Percentiles rank a stretch among this genome's conserved stretches.
Conservation (phyloP, 1,284 basidiomycete species). For the Meira miltonrushii region DNA sequence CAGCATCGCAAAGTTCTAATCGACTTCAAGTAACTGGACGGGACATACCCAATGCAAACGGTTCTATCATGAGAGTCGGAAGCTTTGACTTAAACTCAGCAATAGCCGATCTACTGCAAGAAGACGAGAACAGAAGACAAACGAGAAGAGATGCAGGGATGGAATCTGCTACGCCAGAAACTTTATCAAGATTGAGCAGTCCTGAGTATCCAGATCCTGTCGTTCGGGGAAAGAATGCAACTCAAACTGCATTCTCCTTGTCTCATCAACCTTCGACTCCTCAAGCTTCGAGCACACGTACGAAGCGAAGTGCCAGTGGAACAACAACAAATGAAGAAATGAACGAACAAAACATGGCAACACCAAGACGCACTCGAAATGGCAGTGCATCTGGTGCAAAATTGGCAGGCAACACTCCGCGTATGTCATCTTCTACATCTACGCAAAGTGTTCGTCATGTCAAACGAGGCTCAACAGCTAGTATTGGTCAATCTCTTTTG, state of each 20-base stretch:
- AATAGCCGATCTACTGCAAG: conserved; percentile 40
- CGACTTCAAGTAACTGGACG: too few species aligned
- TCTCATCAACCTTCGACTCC: neutral
- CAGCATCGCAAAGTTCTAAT: too few species aligned
- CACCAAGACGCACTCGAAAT: neutral
- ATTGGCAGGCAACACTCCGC: conserved; percentile 6
- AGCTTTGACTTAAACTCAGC: conserved; percentile 45
- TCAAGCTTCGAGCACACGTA: neutral
- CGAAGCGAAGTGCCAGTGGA: neutral
- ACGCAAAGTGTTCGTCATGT: neutral
- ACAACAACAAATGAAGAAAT: neutral
- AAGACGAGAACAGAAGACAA: conserved; percentile 31
- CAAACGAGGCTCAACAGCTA: conserved; percentile 56
- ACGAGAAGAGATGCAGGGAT: conserved; percentile 8
- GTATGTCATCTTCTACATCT: conserved; percentile 4
- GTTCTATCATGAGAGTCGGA: neutral
- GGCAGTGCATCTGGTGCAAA: conserved; percentile 13
- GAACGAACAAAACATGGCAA: too few species aligned
- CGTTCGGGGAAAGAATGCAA: neutral
- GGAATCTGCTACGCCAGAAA: conserved; percentile 1
- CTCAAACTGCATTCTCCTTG: neutral
- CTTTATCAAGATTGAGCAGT: neutral
- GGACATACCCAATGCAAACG: too few species aligned
- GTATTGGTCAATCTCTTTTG: conserved; percentile 52
- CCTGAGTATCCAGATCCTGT: neutral